Percentiles rank a stretch among this genome's conserved stretches.
Conservation (phyloP, 495 filamentous ascomycete species). For the Aspergillus egyptiacus region DNA sequence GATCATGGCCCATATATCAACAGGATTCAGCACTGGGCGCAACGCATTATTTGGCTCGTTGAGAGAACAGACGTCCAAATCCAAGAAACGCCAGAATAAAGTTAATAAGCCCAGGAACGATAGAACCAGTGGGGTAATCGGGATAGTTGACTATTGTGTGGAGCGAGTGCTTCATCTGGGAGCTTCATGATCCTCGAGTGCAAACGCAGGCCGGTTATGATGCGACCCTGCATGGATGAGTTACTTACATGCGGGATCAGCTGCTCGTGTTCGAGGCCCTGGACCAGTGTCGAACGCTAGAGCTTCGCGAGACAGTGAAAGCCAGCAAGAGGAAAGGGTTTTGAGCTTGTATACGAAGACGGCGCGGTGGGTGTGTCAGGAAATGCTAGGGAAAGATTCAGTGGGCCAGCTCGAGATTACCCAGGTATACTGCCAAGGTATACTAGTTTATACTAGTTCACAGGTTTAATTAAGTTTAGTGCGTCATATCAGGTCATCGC, state of each 20-base stretch:
- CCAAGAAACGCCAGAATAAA: neutral
- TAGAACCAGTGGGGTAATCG: conserved; percentile 33
- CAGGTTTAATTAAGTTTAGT: no score
- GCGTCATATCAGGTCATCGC: no score
- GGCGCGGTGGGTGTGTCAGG: conserved; percentile 63
- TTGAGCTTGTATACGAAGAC: conserved; percentile 66
- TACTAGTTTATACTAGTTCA: no score
- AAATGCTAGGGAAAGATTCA: conserved; percentile 27
- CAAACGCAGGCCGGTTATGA: neutral
- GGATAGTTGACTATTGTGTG: conserved; percentile 46
- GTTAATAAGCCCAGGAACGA: neutral
- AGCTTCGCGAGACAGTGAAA: neutral
- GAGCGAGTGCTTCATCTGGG: conserved; percentile 49
- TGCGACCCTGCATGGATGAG: conserved; percentile 53
- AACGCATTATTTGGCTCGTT: conserved; percentile 48
- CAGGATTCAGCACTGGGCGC: conserved; percentile 56
- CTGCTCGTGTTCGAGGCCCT: conserved; percentile 76
- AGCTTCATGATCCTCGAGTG: conserved; percentile 37
- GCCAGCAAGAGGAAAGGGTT: conserved; percentile 36
- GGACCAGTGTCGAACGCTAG: conserved; percentile 19
- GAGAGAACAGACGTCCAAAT: neutral
- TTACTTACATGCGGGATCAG: conserved; percentile 75
- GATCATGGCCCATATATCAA: conserved; percentile 61
- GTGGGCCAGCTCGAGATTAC: neutral
- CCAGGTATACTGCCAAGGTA: no score